Evolutionary conservation across 2,329 filamentous ascomycete genomes (phyloP).

Genomic region (Xylaria sp.): DNA sequence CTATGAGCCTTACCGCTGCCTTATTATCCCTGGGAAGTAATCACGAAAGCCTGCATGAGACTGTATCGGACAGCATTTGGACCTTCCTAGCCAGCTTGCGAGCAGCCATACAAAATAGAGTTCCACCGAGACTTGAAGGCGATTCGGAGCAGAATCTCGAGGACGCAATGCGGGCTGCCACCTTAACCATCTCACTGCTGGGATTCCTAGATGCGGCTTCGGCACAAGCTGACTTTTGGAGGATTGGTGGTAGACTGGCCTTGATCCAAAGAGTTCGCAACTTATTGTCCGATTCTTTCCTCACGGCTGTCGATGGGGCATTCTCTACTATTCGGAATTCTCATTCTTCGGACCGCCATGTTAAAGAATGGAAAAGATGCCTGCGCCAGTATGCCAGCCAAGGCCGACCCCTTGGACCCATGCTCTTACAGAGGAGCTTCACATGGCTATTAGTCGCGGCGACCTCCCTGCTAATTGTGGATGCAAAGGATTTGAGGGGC

Average conservation of each 20-base stretch:
- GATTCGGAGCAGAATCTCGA: slow-evolving; percentile 65
- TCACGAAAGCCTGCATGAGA: slow-evolving; percentile 70
- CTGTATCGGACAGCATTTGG: slow-evolving; percentile 69
- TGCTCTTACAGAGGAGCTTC: slow-evolving; percentile 88
- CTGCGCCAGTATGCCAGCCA: slow-evolving; percentile 80
- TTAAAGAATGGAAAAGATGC: slow-evolving; percentile 88
- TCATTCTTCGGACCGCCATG: slow-evolving; percentile 65
- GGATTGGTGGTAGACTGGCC: slow-evolving; percentile 70
- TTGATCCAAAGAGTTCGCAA: slow-evolving; percentile 74
- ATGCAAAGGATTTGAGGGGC: slow-evolving; percentile 62
- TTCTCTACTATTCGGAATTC: slow-evolving; percentile 89
- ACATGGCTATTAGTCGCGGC: slow-evolving; percentile 82
- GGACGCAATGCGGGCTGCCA: slow-evolving; percentile 72
- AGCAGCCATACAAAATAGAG: slow-evolving; percentile 61
- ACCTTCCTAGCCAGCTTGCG: slow-evolving; percentile 75
- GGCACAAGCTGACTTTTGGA: slow-evolving; percentile 82
- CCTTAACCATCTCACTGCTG: slow-evolving; percentile 81
- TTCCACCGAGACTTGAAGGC: slow-evolving; percentile 59
- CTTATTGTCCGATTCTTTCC: slow-evolving; percentile 81
- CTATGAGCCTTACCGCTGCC: slow-evolving; percentile 78
- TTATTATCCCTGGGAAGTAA: slow-evolving; percentile 80
- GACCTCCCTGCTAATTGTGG: slow-evolving; percentile 73
- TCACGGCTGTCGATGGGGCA: slow-evolving; percentile 85
- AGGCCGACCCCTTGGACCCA: slow-evolving; percentile 83
- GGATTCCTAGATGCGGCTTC: slow-evolving; percentile 88